Conservation (phyloP, 2,329 filamentous ascomycete genomes). For the Cladosporium velox region DNA sequence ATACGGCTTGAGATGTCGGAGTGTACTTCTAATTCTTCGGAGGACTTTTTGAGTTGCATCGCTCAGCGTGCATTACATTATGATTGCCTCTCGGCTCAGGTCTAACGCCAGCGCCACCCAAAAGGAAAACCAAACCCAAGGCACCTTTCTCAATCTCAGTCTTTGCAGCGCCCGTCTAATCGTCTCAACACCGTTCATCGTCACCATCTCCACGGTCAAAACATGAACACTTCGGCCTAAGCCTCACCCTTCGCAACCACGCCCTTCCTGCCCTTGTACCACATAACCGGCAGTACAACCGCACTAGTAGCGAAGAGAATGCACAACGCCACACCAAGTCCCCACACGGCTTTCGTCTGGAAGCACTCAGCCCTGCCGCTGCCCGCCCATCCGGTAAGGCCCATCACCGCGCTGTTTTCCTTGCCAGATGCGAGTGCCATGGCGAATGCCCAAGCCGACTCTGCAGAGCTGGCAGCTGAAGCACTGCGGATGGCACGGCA, state of each 20-base stretch:
- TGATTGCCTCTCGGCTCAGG: background rate
- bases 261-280: constrained; percentile 52
- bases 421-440: constrained; percentile 55
- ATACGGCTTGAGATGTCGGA: background rate
- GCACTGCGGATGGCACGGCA: constrained; percentile 61
- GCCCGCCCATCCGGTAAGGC: constrained; percentile 59
- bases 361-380: constrained; percentile 68
- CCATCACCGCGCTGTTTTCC: constrained; percentile 53
- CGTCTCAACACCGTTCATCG: background rate
- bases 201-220: background rate
- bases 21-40: background rate
- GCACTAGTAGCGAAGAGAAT: constrained; percentile 50
- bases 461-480: constrained; percentile 46
- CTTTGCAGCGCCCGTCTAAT: background rate
- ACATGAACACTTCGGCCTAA: background rate
- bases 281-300: constrained; percentile 50
- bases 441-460: constrained; percentile 56
- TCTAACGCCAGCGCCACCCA: background rate
- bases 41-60: background rate
- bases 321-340: constrained; percentile 75
- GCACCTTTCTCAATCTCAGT: background rate
- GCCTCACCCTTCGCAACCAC: constrained; percentile 11
- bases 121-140: background rate
- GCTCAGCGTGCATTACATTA: constrained; percentile 12
- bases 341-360: constrained; percentile 87